These are phyloP conservation scores for Cucurbitaria berberidis DNA, from an alignment of 2,329 filamentous ascomycete species.

Conservation along the genomic window DNA sequence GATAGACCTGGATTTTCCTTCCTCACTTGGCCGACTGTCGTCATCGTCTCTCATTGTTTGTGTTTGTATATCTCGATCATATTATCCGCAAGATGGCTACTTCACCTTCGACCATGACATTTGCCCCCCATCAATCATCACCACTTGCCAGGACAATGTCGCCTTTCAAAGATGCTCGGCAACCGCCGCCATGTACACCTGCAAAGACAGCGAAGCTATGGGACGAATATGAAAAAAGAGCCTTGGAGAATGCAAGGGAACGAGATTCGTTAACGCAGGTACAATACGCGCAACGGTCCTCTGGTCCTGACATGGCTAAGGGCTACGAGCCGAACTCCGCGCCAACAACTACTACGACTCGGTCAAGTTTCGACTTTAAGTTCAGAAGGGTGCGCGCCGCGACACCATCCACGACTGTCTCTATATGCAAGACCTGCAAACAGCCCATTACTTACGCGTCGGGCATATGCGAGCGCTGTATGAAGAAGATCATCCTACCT, in stretches of 20 bases:
- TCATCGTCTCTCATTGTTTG: conserved; percentile 11
- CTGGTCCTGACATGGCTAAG: conserved; percentile 27
- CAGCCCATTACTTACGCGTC: conserved; percentile 33
- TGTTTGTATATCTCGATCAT: not conserved
- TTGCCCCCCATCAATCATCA: conserved; percentile 27
- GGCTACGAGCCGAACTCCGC: conserved; percentile 15
- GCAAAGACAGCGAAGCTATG: conserved; percentile 40
- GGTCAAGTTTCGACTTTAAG: conserved; percentile 36
- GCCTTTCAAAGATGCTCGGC: conserved; percentile 35
- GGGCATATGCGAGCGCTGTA: conserved; percentile 41
- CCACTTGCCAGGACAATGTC: conserved; percentile 33
- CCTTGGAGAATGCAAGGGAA: conserved; percentile 38
- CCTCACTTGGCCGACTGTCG: conserved; percentile 20
- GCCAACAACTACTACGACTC: conserved; percentile 9
- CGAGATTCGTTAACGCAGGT: conserved; percentile 28
- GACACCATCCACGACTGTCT: conserved; percentile 26
- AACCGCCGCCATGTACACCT: conserved; percentile 35
- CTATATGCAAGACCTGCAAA: conserved; percentile 42
- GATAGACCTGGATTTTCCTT: conserved; percentile 22
- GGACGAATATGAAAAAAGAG: conserved; percentile 44
- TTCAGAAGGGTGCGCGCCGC: conserved; percentile 17
- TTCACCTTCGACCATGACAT: conserved; percentile 23
- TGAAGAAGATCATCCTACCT: conserved; percentile 33
- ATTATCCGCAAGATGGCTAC: conserved; percentile 13
- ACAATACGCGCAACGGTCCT: conserved; percentile 24